Evolutionary conservation across 192 early-diverging fungal genomes (phyloP).

Genomic region (Entrophospora sp.): DNA sequence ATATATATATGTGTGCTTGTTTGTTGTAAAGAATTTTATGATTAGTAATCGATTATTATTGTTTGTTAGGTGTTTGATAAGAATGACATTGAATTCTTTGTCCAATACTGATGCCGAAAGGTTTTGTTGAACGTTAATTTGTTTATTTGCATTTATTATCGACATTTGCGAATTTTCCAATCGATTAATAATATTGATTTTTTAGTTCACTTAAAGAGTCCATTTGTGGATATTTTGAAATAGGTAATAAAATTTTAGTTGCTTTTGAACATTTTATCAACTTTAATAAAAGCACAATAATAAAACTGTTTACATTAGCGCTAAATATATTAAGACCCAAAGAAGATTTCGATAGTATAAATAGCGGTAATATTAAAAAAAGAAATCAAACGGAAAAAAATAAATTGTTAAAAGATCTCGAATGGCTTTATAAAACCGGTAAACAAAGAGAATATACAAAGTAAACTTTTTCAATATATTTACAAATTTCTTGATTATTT

Average conservation of each 20-base stretch:
- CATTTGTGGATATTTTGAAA: constrained; percentile 22
- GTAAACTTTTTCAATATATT: background rate
- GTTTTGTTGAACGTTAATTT: background rate
- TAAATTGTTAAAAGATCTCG: constrained; percentile 16
- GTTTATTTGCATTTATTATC: background rate
- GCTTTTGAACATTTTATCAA: too few relatives aligned
- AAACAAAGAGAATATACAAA: background rate
- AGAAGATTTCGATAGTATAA: too few relatives aligned
- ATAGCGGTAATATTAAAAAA: too few relatives aligned
- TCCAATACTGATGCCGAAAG: background rate
- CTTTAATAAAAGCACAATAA: too few relatives aligned
- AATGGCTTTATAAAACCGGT: constrained; percentile 24
- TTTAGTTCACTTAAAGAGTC: background rate
- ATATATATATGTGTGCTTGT: too few relatives aligned
- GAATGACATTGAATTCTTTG: constrained; percentile 5
- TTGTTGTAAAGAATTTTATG: too few relatives aligned
- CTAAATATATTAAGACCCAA: too few relatives aligned
- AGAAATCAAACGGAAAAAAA: background rate
- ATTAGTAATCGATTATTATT: too few relatives aligned
- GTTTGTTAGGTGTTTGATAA: constrained; percentile 15
- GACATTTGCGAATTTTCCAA: background rate
- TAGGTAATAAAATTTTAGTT: constrained; percentile 15
- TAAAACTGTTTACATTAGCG: too few relatives aligned
- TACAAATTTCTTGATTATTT: background rate
- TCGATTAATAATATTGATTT: background rate